phyloP scores from a whole-genome alignment of 495 filamentous ascomycete species.

The Antarctomyces pellizariae region DNA sequence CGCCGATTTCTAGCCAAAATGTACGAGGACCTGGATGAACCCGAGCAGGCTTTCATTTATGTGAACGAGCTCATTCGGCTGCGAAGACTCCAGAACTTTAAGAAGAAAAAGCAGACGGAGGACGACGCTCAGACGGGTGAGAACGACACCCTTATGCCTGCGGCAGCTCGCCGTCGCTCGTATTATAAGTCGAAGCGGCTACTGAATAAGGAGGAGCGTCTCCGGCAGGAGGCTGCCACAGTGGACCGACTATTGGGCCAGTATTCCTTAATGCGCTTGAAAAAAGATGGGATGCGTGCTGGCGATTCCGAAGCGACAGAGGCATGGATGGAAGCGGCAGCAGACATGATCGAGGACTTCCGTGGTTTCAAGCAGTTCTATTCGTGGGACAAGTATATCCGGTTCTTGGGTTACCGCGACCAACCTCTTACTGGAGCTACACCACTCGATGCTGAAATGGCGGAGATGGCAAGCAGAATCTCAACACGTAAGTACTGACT shows the following conservation, averaged over 20 bases:
- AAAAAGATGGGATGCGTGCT: conserved; percentile 23
- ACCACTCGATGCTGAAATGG: conserved; percentile 33
- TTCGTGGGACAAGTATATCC: conserved; percentile 41
- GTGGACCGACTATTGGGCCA: conserved; percentile 31
- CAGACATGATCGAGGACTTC: conserved; percentile 59
- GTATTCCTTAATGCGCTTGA: conserved; percentile 28
- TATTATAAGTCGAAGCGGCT: conserved; percentile 9
- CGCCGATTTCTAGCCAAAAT: conserved; percentile 56
- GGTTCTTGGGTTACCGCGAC: conserved; percentile 40
- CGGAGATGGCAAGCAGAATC: conserved; percentile 45
- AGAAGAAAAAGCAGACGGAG: conserved; percentile 7
- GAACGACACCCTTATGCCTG: conserved; percentile 16
- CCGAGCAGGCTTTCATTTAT: conserved; percentile 46
- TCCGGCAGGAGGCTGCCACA: conserved; percentile 19
- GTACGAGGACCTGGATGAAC: conserved; percentile 45
- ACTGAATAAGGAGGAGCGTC: conserved; percentile 9
- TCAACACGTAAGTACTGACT: conserved; percentile 20
- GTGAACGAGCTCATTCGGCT: conserved; percentile 49
- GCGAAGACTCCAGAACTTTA: not conserved
- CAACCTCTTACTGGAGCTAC: conserved; percentile 23
- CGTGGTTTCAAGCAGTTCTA: conserved; percentile 55
- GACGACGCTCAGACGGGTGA: conserved; percentile 10
- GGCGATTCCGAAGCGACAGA: conserved; percentile 28
- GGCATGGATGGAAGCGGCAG: conserved; percentile 54
- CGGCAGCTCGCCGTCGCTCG: conserved; percentile 11